Evolutionary conservation across 305 asterid species (phyloP), one percentile per base, ranked within the genome.

Genomic region (Fraxinus albicans): DNA sequence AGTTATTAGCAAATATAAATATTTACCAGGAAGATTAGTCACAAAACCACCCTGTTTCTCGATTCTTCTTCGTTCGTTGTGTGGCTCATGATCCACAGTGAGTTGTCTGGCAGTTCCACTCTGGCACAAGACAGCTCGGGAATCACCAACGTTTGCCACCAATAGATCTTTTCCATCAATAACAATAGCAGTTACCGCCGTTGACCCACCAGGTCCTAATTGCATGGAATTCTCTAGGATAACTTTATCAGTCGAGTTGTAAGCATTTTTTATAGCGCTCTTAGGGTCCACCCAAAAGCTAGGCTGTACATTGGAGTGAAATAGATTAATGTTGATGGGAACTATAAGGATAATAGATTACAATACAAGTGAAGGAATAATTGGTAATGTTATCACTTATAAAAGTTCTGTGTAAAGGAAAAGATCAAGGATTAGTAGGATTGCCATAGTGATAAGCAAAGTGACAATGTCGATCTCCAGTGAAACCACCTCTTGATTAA

Each of bases 161-260:
- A 97, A 94, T 58, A 94, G 77, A 58, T 92, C 90, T 86, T 92
- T 91, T 29, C 97, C 96, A 77, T 94, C 95, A 21, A 94, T 88
- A 21, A 93, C 93, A 55, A 93, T 91, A 27, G 97, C 97, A 34
- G 98, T 93, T 55, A 94, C 98, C 36, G 98, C 98, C 70, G 98
- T 94, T 55, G 97, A 94, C 82, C 97, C 98, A 85, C 98, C 98
- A 6, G 95, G 96, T 31, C 97, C 97, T 38, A 94, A 86, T 87
- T 91, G 93, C 89, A 83, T 21, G 33, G 95, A 81, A 42, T 92
- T 90, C 87, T 94, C 93, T 76, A 94, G 90, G 83, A 94, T 94
- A 73, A 83, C 87, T 82, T 89, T 83, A 81, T 92, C 94, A 0
- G 98, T 93, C 44, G 91, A 84, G 53, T 63, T 84, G 79, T 93